These are phyloP conservation scores for Pseudogymnoascus sp. DNA, from an alignment of 2,329 filamentous ascomycete genomes.

Conservation along the genomic window DNA sequence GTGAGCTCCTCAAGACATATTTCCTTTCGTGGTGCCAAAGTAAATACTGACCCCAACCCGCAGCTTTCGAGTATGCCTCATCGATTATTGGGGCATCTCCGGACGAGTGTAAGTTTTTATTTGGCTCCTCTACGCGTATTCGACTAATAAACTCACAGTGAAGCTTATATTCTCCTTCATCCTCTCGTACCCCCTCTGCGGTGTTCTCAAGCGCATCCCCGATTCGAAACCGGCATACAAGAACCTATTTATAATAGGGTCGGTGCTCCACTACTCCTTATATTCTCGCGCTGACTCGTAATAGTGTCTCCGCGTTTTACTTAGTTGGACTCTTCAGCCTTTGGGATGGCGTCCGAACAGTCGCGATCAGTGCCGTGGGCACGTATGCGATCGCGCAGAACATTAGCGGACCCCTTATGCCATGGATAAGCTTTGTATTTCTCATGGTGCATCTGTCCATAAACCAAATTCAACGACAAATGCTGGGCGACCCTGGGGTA, in stretches of 20 bases:
- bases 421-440: slow-evolving; percentile 91
- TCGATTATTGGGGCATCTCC: slow-evolving; percentile 51
- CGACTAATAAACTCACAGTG: slow-evolving; percentile 45
- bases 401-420: slow-evolving; percentile 86
- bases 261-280: slow-evolving; percentile 24
- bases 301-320: slow-evolving; percentile 76
- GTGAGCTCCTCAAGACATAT: slow-evolving; percentile 33
- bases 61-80: slow-evolving; percentile 54
- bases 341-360: slow-evolving; percentile 73
- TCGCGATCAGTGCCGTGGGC: slow-evolving; percentile 69
- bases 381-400: slow-evolving; percentile 78
- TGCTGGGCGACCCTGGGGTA: slow-evolving; percentile 52
- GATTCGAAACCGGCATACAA: slow-evolving; percentile 77
- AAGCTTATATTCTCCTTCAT: slow-evolving; percentile 90
- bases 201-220: slow-evolving; percentile 78
- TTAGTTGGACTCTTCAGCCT: slow-evolving; percentile 88
- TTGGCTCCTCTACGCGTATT: not conserved
- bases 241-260: slow-evolving; percentile 80
- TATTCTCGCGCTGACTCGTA: slow-evolving; percentile 4
- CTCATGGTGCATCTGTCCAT: slow-evolving; percentile 93
- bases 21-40: slow-evolving; percentile 12
- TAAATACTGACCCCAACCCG: slow-evolving; percentile 22
- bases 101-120: slow-evolving; percentile 48
- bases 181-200: slow-evolving; percentile 85
- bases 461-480: slow-evolving; percentile 78